Evolutionary conservation across 306 rosid genomes (phyloP), one percentile per base, ranked within the genome.

Genomic region (Abrus pulchellus): DNA sequence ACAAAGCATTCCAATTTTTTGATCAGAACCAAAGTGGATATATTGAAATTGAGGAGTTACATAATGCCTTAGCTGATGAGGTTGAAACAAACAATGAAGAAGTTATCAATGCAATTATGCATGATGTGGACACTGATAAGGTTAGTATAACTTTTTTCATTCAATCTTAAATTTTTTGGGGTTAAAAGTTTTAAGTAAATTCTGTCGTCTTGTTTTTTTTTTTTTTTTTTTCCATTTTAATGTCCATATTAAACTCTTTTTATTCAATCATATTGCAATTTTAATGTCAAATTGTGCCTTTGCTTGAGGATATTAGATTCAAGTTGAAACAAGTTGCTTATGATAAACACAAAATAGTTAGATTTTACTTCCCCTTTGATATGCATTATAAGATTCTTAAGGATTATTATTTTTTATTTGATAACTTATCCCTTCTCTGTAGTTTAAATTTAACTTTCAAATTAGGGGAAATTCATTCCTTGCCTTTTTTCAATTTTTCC

Each of bases 121-220:
- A 87, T 28, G 98, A 94, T 57, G 98, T 92, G 64, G 98, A 94
- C 88, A 90, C 94, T 34, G 93, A 92, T 70, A 94, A 94, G 97
- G 98, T 94, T 59, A 71, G 87, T 75, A 11, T 74, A 76, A 20
- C 7, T 28, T 28, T 4, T 28, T 74, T 55, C 5, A 9, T 11
- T 41, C 14, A 14, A 29, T 41, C 13, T 13, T 2, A 4, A 36
- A 29, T 72, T 20, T 2, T 56, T 3, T 12, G 57, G 27, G 43
- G 54, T 57, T 62, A 30, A 44, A 65, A 53, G 20, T 30, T 71
- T 43, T 9, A 40, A 57, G 29, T 30, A 20, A 45, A 48, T 40
- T 13, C 29, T 43, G 8, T 14, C 3, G 1, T 60, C 13, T 14
- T 52, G 68, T 62, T 34, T 59, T 34, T 2, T 45, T 47, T 20